Evolutionary conservation across 257 asterid species (phyloP), one percentile per base, ranked within the genome.

Genomic region (Osmanthus fragrans): DNA sequence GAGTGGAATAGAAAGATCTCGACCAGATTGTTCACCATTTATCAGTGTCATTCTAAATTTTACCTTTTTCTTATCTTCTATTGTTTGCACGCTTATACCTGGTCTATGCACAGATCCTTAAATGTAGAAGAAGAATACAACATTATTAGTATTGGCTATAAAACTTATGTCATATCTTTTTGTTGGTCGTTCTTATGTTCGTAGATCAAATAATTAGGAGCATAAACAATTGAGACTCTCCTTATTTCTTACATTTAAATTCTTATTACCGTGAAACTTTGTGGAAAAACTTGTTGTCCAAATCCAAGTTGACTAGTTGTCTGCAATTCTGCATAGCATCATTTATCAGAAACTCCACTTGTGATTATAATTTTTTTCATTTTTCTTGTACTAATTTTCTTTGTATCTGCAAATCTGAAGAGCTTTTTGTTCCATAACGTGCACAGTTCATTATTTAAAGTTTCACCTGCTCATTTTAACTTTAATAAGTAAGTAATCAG

Each of bases 1-100:
- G 85, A 89, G 78, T 95, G 99, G 97, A 74, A 88, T 95, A 54
- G 99, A 93, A 88, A 88, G 98, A 83, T 86, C 97, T n/a, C 89
- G 89, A n/a, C 68, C 92, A 64, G 96, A 95, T 84, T 95, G 99
- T 75, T 86, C 90, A 0, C 73, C 16, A 0, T 54, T 47, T 63
- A 3, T 25, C 7, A 45, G 25, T 33, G 21, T 8, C 2, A 33
- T 13, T 42, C 51, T 42, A 42, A 42, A 42, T 42, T 13, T 42
- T 42, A 42, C 51, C 18, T 42, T 15, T 42, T 71, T 49, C 13
- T 71, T 73, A 42, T 37, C 66, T 5, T 64, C 49, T n/a, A 27
- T 34, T 47, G 68, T 45, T 49, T 40, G 7, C 23, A 51, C 8
- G 18, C 23, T 49, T 42, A 29, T 29, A 29, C n/a, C n/a, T n/a